Base-by-base conservation (phyloP, 805 yeast genomes). In the Ogataea pini region DNA sequence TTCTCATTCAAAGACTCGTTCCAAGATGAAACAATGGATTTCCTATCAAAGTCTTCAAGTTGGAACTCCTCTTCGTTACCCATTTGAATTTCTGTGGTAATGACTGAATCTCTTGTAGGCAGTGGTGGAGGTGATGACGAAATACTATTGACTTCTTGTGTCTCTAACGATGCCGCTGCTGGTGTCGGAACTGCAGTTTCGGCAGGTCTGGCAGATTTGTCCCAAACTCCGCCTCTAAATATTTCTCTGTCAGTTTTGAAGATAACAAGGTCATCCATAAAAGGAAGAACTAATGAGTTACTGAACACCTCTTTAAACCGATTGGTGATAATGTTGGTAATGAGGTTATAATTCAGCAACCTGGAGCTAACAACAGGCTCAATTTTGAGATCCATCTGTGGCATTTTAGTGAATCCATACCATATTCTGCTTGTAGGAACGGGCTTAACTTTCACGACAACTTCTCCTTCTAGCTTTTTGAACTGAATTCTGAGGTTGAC, bases 221-320 rank as follows among this genome's bases (percentile, higher is more conserved):
- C 90, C 98, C 98, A 92, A 19, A 92, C 81, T 14, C 99, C 99
- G 43, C 97, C 99, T 54, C 97, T 78, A 64, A 82, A 94, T 12
- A 89, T 67, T 54, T 89, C 96, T 33, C 68, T 75, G 2, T 69
- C 65, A 0, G 97, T 82, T 46, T 79, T 72, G 60, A 75, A 86
- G 61, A 88, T 86, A 0, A 83, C 79, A 34, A 89, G 65, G 63
- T 92, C 98, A 65, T 92, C 98, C 90, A 89, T 86, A 59, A 75
- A 82, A 2, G 99, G 99, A 27, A 79, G 65, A 0, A 94, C 98
- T 41, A 94, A 68, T 7, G 94, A 79, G 28, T 88, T 94, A 51
- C 76, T 80, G 33, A 92, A 74, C 1, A 90, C 86, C 42, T 89
- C 96, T 49, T 83, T 80, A 52, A 92, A 80, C 56, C 84, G 82